These are phyloP conservation scores for Brasilioporus rufonigricans DNA, from an alignment of 768 basidiomycete species.

Conservation along the genomic window DNA sequence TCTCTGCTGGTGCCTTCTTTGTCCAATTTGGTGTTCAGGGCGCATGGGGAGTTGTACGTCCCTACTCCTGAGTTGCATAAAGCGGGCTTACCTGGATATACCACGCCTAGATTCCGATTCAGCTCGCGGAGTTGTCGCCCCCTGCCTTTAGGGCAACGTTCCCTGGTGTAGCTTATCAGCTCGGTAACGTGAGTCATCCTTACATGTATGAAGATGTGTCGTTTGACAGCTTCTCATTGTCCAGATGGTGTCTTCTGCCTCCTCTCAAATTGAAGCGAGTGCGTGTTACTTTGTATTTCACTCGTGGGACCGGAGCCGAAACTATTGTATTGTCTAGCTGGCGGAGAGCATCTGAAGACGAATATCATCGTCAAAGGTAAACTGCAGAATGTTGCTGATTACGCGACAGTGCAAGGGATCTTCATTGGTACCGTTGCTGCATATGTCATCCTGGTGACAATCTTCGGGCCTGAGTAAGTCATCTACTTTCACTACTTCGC, in stretches of 20 bases:
- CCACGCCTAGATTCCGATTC: slow-evolving; percentile 65
- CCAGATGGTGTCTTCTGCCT: slow-evolving; percentile 67
- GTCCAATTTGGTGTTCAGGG: slow-evolving; percentile 89
- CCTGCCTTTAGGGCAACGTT: slow-evolving; percentile 88
- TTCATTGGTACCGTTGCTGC: slow-evolving; percentile 80
- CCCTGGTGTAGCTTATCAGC: slow-evolving; percentile 82
- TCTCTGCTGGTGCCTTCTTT: slow-evolving; percentile 84
- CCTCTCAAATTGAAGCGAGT: slow-evolving; percentile 80
- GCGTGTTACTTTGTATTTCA: slow-evolving; percentile 16
- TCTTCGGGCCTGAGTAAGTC: slow-evolving; percentile 77
- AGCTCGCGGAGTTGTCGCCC: slow-evolving; percentile 81
- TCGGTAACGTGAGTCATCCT: slow-evolving; percentile 75
- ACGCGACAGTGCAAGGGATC: slow-evolving; percentile 81
- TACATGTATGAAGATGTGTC: too few relatives aligned
- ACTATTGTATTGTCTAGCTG: too few relatives aligned
- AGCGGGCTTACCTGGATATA: too few relatives aligned
- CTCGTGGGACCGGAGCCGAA: too few relatives aligned
- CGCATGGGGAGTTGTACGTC: slow-evolving; percentile 80
- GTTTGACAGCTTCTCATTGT: too few relatives aligned
- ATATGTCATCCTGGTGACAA: slow-evolving; percentile 71
- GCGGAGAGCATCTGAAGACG: slow-evolving; percentile 55
- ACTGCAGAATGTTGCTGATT: slow-evolving; percentile 55
- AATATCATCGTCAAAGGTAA: too few relatives aligned
- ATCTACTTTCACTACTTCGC: background rate
- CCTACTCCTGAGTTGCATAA: background rate